Evolutionary conservation across 805 yeast species (phyloP).

Genomic region (Kluyveromyces aestuarii): DNA sequence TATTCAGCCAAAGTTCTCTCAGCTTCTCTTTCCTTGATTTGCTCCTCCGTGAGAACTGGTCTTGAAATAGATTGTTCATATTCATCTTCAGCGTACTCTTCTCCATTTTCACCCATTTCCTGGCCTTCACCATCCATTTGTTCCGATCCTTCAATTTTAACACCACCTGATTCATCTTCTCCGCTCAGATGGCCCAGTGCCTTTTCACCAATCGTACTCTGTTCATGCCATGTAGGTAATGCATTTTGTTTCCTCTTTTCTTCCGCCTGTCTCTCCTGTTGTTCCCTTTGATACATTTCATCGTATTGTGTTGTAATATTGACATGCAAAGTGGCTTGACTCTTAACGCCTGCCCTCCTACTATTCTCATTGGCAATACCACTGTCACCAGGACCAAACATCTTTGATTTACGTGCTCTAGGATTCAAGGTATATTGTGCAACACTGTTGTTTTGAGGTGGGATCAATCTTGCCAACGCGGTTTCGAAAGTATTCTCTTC

Average conservation of each 20-base stretch:
- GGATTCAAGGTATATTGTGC: constrained; percentile 62
- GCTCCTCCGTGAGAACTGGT: constrained; percentile 23
- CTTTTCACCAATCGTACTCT: constrained; percentile 75
- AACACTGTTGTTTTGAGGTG: constrained; percentile 62
- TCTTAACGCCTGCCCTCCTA: constrained; percentile 47
- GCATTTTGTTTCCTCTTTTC: constrained; percentile 84
- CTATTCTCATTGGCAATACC: constrained; percentile 33
- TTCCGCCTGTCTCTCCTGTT: constrained; percentile 54
- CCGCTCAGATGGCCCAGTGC: constrained; percentile 46
- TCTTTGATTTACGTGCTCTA: constrained; percentile 33
- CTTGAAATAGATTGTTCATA: constrained; percentile 3
- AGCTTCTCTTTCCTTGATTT: constrained; percentile 52
- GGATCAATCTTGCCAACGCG: constrained; percentile 72
- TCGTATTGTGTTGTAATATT: constrained; percentile 81
- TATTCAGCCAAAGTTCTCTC: constrained; percentile 68
- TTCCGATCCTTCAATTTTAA: constrained; percentile 15
- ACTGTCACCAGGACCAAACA: constrained; percentile 33
- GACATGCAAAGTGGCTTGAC: constrained; percentile 83
- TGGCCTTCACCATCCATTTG: constrained; percentile 7
- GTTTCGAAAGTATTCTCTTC: constrained; percentile 88
- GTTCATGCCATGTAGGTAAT: constrained; percentile 92
- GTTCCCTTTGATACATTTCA: constrained; percentile 60
- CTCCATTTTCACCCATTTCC: constrained; percentile 6
- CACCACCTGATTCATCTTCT: constrained; percentile 32
- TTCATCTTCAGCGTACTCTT: constrained; percentile 1